These are phyloP conservation scores for Lachancea meyersii DNA, from an alignment of 805 yeast species.

Conservation along the genomic window DNA sequence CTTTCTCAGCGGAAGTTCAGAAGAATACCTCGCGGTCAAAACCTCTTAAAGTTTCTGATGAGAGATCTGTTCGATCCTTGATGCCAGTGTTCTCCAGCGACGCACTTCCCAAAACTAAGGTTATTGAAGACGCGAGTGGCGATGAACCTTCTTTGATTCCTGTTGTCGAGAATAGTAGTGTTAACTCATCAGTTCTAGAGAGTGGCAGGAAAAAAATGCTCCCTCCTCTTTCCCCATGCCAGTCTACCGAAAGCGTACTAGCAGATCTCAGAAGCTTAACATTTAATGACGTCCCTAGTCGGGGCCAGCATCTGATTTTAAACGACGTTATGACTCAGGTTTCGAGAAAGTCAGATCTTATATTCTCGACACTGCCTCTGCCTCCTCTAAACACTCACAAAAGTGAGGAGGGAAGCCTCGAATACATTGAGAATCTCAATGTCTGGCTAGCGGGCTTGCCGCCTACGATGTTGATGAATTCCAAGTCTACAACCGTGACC, in stretches of 20 bases:
- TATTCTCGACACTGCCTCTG: constrained; percentile 85
- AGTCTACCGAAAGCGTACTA: constrained; percentile 29
- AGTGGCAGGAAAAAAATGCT: constrained; percentile 14
- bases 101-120: constrained; percentile 61
- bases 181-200: constrained; percentile 6
- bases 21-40: not conserved
- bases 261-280: constrained; percentile 38
- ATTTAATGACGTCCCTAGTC: constrained; percentile 85
- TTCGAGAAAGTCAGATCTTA: constrained; percentile 59
- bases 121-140: constrained; percentile 63
- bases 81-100: constrained; percentile 66
- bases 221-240: constrained; percentile 30
- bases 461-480: constrained; percentile 74
- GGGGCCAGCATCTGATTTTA: constrained; percentile 81
- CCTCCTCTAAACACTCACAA: constrained; percentile 80
- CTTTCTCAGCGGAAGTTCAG: not conserved
- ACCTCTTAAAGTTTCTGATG: constrained; percentile 5
- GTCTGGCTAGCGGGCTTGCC: constrained; percentile 80
- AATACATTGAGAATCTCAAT: constrained; percentile 69
- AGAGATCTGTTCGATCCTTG: constrained; percentile 12
- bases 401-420: constrained; percentile 59
- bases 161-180: constrained; percentile 33
- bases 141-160: constrained; percentile 60
- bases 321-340: constrained; percentile 73
- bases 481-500: constrained; percentile 94